Base-by-base conservation (phyloP, 345 rosid species). In the Turnera subulata region DNA sequence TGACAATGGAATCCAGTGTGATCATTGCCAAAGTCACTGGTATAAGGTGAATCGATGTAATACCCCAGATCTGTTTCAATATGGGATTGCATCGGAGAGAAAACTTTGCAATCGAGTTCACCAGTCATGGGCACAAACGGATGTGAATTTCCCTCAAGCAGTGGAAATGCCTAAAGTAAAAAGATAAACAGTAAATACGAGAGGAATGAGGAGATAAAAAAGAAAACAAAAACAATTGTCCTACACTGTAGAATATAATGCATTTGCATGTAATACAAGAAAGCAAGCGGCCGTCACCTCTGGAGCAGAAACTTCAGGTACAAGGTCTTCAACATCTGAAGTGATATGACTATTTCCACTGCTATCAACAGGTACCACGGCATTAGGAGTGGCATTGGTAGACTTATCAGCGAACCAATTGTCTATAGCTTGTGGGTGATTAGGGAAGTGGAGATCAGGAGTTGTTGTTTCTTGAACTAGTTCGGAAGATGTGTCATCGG, bases 1-100 rank as follows among this genome's bases (percentile, higher is more conserved):
- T 59, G 85, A 65, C 80, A 80, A 58, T 15, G 37, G 53, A 74
- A 40, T 37, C 80, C 86, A 29, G 56, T 74, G 50, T 65, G 64
- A 62, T 56, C 65, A 68, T 76, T 77, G 66, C 96, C 95, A 65
- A 92, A 86, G 68, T 92, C 93, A 71, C 73, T 72, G 21, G 77
- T 78, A 64, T 70, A 86, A 58, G 81, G 87, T 1, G 92, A 78
- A 72, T 70, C 82, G 62, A 82, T 56, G 59, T 55, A 67, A 5
- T 61, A 40, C 6, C 72, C 42, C 56, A 75, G 63, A 39, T 72
- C 85, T 46, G 72, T 69, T 35, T 56, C 53, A 58, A 71, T 32
- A 26, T 71, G 72, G 1, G 78, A 50, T 55, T 53, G 81, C 55
- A 65, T 32, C 16, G 88, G 85, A 38, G 80, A 66, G 70, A 81